Percentiles rank a stretch among this genome's conserved stretches.
Conservation (phyloP, 1,284 basidiomycete species). For the Marasmius oreades region DNA sequence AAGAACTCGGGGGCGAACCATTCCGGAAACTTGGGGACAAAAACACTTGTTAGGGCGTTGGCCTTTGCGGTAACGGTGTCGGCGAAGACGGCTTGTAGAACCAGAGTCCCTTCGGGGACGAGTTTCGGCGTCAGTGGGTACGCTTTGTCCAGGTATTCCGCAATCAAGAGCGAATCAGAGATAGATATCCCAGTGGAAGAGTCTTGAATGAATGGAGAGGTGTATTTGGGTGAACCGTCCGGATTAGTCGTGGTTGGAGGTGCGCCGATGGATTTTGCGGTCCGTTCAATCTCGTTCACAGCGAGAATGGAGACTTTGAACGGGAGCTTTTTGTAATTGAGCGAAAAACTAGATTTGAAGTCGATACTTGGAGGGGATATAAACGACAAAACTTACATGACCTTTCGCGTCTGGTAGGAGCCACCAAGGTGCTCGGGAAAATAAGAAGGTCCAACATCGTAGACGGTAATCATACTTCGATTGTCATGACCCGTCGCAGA, state of each 20-base stretch:
- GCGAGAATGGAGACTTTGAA: constrained; percentile 1
- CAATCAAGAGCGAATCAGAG: constrained; percentile 16
- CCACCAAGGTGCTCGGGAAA: neutral
- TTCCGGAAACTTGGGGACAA: constrained; percentile 14
- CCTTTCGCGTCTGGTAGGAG: neutral
- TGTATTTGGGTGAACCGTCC: constrained; percentile 12
- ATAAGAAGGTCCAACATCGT: neutral
- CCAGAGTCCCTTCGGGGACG: neutral
- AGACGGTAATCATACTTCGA: constrained; percentile 2
- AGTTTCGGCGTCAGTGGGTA: constrained; percentile 6
- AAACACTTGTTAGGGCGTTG: neutral
- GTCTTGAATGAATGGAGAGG: constrained; percentile 16
- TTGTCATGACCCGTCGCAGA: no score
- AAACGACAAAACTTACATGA: neutral
- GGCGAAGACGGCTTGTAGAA: constrained; percentile 3
- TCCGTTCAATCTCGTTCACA: neutral
- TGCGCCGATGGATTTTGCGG: constrained; percentile 1
- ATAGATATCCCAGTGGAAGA: constrained; percentile 8
- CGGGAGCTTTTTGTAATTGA: constrained; percentile 7
- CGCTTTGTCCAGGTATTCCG: constrained; percentile 12
- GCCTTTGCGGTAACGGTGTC: neutral
- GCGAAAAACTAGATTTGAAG: neutral
- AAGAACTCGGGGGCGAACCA: constrained; percentile 19
- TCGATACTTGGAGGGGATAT: neutral
- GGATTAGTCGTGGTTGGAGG: neutral